Evolutionary conservation across 2,329 filamentous ascomycete genomes (phyloP), one percentile per base, ranked within the genome.

Genomic region (Ophiocordyceps camponoti-leonardi): DNA sequence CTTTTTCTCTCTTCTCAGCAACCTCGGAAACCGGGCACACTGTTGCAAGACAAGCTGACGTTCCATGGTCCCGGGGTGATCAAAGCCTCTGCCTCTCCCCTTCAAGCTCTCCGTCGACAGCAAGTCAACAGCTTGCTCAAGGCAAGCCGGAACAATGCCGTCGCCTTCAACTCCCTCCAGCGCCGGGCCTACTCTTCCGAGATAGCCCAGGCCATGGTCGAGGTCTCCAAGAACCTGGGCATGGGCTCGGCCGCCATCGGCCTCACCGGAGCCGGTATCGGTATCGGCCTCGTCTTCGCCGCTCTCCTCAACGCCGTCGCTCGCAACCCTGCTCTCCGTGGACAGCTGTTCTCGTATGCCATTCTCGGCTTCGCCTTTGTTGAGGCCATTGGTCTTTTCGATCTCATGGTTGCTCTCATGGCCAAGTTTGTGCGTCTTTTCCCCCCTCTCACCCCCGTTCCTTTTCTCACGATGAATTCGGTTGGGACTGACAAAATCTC

Each of bases 301-400:
- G 81, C 84, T 62, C 84, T 93, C 66, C 77, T 93, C 65, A 81
- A 84, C 71, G 80, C 80, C 73, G 85, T 92, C 67, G 84, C 86
- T 75, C 85, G 86, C 75, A 94, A 94, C 84, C 86, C 86, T 64
- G 83, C 83, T 65, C 84, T 93, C 73, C 83, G 85, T 74, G 86
- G 85, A 67, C 86, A 93, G 79, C 85, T 94, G 64, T 94, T 92
- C 83, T 85, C 83, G 58, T 90, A 92, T 73, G 85, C 85, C 78
- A 90, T 92, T 83, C 75, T 92, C 65, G 85, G 86, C 75, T 92
- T 92, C 75, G 86, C 85, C 66, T 92, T 92, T 81, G 85, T 88
- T 69, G 86, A 92, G 69, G 85, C 86, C 72, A 86, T 85, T 60
- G 83, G 82, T 82, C 79, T 86, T 64, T 86, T 86, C 81, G 81